Conservation (phyloP, 2,329 filamentous ascomycete genomes). For the Neofusicoccum umdonicola region DNA sequence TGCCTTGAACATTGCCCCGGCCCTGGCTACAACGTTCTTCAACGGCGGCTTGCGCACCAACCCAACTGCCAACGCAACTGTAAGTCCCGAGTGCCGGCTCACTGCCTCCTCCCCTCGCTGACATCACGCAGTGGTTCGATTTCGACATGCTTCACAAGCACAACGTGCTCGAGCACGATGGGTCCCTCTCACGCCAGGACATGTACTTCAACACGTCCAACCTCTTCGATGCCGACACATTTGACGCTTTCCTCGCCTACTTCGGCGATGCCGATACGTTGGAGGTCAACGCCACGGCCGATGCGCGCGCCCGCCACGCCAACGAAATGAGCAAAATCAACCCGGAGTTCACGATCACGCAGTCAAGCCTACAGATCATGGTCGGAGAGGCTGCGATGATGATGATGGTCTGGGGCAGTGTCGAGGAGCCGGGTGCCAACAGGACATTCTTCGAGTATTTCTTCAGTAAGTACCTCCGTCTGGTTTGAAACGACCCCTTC, state of each 20-base stretch:
- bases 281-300: conserved; percentile 9
- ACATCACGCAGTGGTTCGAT: conserved; percentile 22
- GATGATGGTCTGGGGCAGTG: conserved; percentile 21
- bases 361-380: conserved; percentile 19
- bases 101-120: too few relatives aligned
- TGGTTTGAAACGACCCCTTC: too few relatives aligned
- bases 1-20: conserved; percentile 32
- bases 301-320: conserved; percentile 21
- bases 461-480: conserved; percentile 23
- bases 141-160: conserved; percentile 35
- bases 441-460: conserved; percentile 26
- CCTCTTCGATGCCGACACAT: conserved; percentile 23
- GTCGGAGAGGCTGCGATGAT: conserved; percentile 27
- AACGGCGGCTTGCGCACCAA: conserved; percentile 21
- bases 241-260: conserved; percentile 24
- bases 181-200: conserved; percentile 29
- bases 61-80: conserved; percentile 16
- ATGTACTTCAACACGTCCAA: conserved; percentile 17
- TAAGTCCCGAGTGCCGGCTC: background rate
- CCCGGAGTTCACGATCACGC: conserved; percentile 22
- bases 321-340: conserved; percentile 20
- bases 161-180: conserved; percentile 37
- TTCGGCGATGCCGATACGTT: conserved; percentile 18
- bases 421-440: conserved; percentile 19
- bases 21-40: conserved; percentile 28